Conservation (phyloP, 257 asterid genomes). For the Coffea canephora region DNA sequence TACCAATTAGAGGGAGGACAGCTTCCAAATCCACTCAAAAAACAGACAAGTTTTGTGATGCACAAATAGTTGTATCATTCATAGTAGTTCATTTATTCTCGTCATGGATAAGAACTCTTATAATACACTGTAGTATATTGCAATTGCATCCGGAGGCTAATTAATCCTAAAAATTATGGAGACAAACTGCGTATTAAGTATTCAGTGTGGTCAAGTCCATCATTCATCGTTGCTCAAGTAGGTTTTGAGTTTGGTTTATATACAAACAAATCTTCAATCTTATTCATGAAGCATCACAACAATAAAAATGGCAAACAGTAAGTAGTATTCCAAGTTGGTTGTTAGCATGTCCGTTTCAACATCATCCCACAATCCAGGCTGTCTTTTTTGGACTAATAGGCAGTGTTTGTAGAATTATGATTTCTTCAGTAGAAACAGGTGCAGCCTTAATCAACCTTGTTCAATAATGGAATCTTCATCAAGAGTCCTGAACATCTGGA, state of each 20-base stretch:
- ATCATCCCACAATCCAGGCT: slow-evolving; percentile 28
- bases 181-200: neutral
- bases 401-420: neutral
- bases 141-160: neutral
- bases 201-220: slow-evolving; percentile 2
- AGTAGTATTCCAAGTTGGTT: neutral
- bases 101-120: neutral
- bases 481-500: neutral
- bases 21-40: neutral
- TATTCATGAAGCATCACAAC: neutral
- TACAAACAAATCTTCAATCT: neutral
- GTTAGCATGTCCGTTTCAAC: slow-evolving; percentile 10
- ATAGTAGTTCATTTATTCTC: neutral
- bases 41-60: neutral
- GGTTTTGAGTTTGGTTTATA: neutral
- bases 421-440: neutral
- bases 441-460: slow-evolving; percentile 8
- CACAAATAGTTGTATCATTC: neutral
- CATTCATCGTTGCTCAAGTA: neutral
- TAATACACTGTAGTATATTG: neutral
- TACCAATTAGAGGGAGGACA: neutral
- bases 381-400: slow-evolving; percentile 26
- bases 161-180: neutral
- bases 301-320: neutral
- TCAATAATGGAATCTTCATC: slow-evolving; percentile 26